These are phyloP conservation scores for Pichia ethanolica DNA, from an alignment of 805 yeast species.

Conservation along the genomic window DNA sequence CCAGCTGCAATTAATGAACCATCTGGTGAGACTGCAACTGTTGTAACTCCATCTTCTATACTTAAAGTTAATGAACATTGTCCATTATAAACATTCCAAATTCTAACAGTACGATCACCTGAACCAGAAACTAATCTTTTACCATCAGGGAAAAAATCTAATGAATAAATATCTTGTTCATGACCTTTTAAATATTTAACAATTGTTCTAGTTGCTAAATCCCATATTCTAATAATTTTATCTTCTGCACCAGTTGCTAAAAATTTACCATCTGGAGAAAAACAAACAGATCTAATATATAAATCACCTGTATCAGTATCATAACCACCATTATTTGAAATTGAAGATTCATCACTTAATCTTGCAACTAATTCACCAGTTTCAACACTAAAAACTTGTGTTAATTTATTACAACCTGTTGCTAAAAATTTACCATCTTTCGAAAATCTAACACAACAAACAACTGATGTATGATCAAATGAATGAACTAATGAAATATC, in stretches of 20 bases:
- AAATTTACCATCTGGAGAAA: slow-evolving; percentile 89
- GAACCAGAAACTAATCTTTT: slow-evolving; percentile 89
- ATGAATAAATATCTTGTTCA: slow-evolving; percentile 94
- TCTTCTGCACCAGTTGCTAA: slow-evolving; percentile 94
- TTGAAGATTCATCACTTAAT: slow-evolving; percentile 69
- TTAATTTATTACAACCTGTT: slow-evolving; percentile 93
- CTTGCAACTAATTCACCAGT: slow-evolving; percentile 86
- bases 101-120: slow-evolving; percentile 92
- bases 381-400: slow-evolving; percentile 88
- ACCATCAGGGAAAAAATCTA: slow-evolving; percentile 93
- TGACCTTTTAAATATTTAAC: slow-evolving; percentile 86
- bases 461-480: slow-evolving; percentile 88
- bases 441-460: slow-evolving; percentile 91
- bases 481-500: slow-evolving; percentile 88
- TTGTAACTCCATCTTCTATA: slow-evolving; percentile 96
- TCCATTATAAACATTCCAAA: slow-evolving; percentile 90
- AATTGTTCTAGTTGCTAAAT: slow-evolving; percentile 74
- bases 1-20: slow-evolving; percentile 95
- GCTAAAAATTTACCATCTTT: slow-evolving; percentile 89
- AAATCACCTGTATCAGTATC: slow-evolving; percentile 72
- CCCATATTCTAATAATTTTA: slow-evolving; percentile 92
- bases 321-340: slow-evolving; percentile 36
- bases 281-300: slow-evolving; percentile 91
- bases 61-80: slow-evolving; percentile 82
- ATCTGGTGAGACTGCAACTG: slow-evolving; percentile 95